Conservation (phyloP, 257 asterid species). For the Cinchona pubescens region DNA sequence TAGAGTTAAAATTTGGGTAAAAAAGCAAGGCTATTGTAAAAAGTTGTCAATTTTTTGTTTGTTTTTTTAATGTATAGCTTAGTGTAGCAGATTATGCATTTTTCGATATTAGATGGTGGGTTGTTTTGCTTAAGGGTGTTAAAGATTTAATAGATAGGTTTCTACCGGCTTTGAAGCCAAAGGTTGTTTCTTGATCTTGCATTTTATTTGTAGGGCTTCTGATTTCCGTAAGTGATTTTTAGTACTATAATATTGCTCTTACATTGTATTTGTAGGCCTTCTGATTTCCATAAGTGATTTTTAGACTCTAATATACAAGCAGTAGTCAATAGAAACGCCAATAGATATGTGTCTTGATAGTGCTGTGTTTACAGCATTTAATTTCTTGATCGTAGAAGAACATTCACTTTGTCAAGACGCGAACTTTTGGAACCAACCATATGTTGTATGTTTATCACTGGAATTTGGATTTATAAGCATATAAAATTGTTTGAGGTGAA, state of each 20-base stretch:
- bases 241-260: neutral
- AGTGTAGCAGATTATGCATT: neutral
- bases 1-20: too few species aligned
- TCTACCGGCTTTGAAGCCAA: neutral
- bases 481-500: neutral
- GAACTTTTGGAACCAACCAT: neutral
- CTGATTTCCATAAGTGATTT: neutral
- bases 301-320: neutral
- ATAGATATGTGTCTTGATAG: neutral
- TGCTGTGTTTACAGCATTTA: neutral
- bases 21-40: neutral
- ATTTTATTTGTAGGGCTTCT: neutral
- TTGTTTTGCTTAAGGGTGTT: neutral
- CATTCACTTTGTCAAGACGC: neutral
- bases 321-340: neutral
- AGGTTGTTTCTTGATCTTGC: neutral
- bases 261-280: neutral
- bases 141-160: neutral
- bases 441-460: neutral
- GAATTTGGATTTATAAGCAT: neutral
- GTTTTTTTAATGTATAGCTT: neutral
- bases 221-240: neutral
- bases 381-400: neutral
- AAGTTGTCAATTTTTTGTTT: neutral
- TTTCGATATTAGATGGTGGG: neutral